Evolutionary conservation across 2,329 filamentous ascomycete genomes (phyloP).

Genomic region (Curvularia lunata): DNA sequence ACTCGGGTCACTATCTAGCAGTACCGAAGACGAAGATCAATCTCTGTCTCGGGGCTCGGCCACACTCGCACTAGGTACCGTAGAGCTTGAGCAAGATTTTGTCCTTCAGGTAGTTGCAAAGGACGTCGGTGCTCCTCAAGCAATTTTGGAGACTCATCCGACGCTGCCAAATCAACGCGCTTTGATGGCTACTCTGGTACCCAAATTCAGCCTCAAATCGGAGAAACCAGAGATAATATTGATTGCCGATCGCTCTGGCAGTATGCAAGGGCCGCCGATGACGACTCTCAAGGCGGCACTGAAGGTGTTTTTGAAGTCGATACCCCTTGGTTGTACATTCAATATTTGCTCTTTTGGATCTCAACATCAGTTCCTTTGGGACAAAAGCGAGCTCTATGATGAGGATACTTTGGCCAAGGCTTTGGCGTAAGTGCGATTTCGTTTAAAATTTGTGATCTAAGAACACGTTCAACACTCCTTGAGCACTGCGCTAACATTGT

Average conservation of each 20-base stretch:
- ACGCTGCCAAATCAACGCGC: slow-evolving; percentile 9
- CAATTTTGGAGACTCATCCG: slow-evolving; percentile 8
- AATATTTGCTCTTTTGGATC: slow-evolving; percentile 13
- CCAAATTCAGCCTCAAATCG: slow-evolving; percentile 13
- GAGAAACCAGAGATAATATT: slow-evolving; percentile 13
- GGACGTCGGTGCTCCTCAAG: slow-evolving; percentile 11
- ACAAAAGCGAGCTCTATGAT: slow-evolving; percentile 1
- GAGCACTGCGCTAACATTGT: neutral
- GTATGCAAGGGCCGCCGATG: slow-evolving; percentile 1
- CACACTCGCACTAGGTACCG: slow-evolving; percentile 1
- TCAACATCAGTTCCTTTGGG: slow-evolving; percentile 6
- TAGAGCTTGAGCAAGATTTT: slow-evolving; percentile 7
- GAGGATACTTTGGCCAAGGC: neutral
- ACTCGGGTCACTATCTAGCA: slow-evolving; percentile 8
- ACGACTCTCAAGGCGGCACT: slow-evolving; percentile 8
- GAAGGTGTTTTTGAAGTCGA: slow-evolving; percentile 12
- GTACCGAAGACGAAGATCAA: neutral
- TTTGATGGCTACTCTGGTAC: slow-evolving; percentile 12
- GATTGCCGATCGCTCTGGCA: slow-evolving; percentile 14
- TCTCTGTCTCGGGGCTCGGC: slow-evolving; percentile 7
- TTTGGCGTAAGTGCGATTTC: neutral
- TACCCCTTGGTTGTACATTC: slow-evolving; percentile 13
- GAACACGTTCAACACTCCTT: neutral
- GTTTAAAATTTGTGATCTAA: neutral
- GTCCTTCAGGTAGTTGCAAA: slow-evolving; percentile 12